Evolutionary conservation across 176 grass and related monocot genomes (phyloP).

Genomic region (Urochloa ruziziensis): DNA sequence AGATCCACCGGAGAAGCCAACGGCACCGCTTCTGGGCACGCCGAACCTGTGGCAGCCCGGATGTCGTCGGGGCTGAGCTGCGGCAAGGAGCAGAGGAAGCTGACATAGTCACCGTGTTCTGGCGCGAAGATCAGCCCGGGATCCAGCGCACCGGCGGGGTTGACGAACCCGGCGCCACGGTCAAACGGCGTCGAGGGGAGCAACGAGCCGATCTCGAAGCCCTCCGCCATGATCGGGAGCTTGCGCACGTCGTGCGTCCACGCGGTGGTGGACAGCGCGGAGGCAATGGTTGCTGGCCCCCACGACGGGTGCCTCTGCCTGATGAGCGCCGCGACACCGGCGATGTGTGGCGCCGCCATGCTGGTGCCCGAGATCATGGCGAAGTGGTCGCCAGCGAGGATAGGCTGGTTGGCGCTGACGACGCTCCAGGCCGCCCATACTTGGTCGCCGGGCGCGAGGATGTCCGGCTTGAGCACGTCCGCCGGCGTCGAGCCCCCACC

Average conservation of each 20-base stretch:
- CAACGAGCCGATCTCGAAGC: conserved; percentile 13
- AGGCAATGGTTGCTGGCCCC: conserved; percentile 64
- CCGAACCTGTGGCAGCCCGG: conserved; percentile 14
- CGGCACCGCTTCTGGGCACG: conserved; percentile 4
- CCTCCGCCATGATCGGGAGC: conserved; percentile 42
- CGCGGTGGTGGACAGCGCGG: conserved; percentile 50
- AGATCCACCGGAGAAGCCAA: conserved; percentile 28
- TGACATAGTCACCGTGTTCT: conserved; percentile 45
- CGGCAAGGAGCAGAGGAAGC: conserved; percentile 55
- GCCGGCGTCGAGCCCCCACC: conserved; percentile 8
- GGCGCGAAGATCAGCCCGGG: conserved; percentile 48
- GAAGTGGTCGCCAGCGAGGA: conserved; percentile 58
- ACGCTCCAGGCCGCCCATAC: conserved; percentile 74
- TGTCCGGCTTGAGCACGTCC: conserved; percentile 61
- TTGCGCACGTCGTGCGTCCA: conserved; percentile 24
- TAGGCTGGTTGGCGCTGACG: conserved; percentile 18
- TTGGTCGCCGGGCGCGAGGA: conserved; percentile 54
- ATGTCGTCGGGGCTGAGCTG: conserved; percentile 27
- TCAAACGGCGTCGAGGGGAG: conserved; percentile 58
- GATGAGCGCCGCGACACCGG: conserved; percentile 59
- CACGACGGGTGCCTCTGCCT: conserved; percentile 63
- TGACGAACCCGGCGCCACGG: conserved; percentile 46
- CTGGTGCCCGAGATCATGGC: conserved; percentile 64
- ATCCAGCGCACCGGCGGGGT: conserved; percentile 40
- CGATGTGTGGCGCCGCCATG: conserved; percentile 74